A percentile compares a stretch with the other conserved stretches of the same genome.
phyloP scores from a whole-genome alignment of 1,284 basidiomycete species.

The Chiua sp. region DNA sequence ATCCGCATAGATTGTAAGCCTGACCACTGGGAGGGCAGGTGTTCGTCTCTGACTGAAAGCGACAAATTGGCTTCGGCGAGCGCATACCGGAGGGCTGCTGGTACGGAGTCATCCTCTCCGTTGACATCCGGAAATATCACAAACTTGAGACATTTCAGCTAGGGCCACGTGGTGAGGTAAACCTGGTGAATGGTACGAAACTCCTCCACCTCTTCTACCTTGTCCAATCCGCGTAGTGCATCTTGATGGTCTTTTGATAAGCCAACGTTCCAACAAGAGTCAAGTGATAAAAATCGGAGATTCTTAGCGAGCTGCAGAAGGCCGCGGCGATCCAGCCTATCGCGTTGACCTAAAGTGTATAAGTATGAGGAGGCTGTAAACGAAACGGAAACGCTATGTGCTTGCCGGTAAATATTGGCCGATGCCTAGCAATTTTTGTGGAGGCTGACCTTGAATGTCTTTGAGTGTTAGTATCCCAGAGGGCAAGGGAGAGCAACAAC shows the following conservation, averaged over 20 bases:
- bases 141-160: neutral
- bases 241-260: neutral
- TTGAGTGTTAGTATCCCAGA: neutral
- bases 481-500: too few relatives aligned
- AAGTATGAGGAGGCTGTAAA: neutral
- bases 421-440: neutral
- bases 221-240: neutral
- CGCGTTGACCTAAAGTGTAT: neutral
- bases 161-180: neutral
- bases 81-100: neutral
- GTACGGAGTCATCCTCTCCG: neutral
- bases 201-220: neutral
- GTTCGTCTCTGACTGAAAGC: neutral
- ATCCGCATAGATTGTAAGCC: too few relatives aligned
- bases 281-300: neutral
- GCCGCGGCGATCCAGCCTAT: neutral
- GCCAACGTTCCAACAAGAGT: too few relatives aligned
- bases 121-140: neutral
- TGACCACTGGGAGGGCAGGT: neutral
- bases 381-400: neutral
- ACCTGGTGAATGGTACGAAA: neutral
- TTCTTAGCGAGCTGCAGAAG: slow-evolving; percentile 1
- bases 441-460: neutral
- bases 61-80: neutral
- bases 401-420: neutral